Base-by-base conservation (phyloP, 2,329 filamentous ascomycete genomes). In the Teratosphaeria viscida region DNA sequence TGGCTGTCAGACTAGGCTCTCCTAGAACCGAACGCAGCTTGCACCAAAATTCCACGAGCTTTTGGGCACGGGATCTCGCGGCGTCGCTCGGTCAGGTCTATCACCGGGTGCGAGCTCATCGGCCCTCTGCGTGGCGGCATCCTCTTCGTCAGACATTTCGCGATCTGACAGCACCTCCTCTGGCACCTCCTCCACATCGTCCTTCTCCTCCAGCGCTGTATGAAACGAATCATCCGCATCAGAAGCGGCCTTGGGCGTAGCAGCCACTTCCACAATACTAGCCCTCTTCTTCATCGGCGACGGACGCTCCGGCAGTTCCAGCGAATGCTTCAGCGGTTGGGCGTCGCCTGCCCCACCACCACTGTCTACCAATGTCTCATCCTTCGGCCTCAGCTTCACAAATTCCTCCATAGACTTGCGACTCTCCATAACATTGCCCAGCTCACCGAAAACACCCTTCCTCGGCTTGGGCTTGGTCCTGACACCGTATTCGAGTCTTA, bases 401-500 rank as follows among this genome's bases (percentile, higher is more conserved):
- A 58, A 54, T 11, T 34, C 53, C 34, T 54, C 27, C 53, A 54
- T 54, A 19, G 34, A 53, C 52, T n/a, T 23, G 14, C 52, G 14
- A 23, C 52, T 32, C 19, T 32, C 26, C 53, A 8, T 32, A 11
- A 34, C 53, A 32, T 26, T 23, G 34, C n/a, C 43, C n/a, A 49
- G 19, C 43, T 54, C 34, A 16, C 53, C 53, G 27, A 73, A 70
- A 61, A 72, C 55, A 61, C 65, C 63, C 54, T 67, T 71, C 65
- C 63, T 70, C 55, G 60, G 64, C 66, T 68, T 69, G 57, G 63
- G 64, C 65, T 81, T 82, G 11, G 88, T 88, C 55, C 90, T 81
- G 55, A 92, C 85, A 2, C 83, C 81, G 70, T 87, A 85, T 54
- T 85, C 75, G 14, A 96, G 77, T 59, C 92, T 83, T 67, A 88